Evolutionary conservation across 345 rosid species (phyloP), one percentile per base, ranked within the genome.

Genomic region (Brassica incana): DNA sequence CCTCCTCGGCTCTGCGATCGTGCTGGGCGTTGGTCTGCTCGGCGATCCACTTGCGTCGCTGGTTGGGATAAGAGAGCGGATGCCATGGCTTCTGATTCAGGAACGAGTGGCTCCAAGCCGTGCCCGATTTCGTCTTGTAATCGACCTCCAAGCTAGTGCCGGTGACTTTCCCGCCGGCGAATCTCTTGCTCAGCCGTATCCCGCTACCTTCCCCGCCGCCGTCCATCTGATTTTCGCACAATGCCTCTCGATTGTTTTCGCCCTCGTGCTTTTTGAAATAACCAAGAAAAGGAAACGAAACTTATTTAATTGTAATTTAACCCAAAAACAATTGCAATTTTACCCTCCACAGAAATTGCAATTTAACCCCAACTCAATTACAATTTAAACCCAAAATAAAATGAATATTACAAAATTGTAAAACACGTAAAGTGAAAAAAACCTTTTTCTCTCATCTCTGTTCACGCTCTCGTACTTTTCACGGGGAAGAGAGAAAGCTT

Each of bases 21-120:
- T 85, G 92, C 50, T 95, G 91, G 56, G 97, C 87, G 62, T 93
- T 85, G 68, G 94, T 80, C 87, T 95, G 98, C 79, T 93, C 99
- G 67, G 99, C 98, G 84, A 93, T 91, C 99, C 99, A 95, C 82
- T 95, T 93, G 86, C 99, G 98, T 70, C 93, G 98, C 76, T 93
- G 98, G 74, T 95, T 95, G 25, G 99, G 98, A 69, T 95, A 93
- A 52, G 99, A 95, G 77, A 95, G 97, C 7, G 99, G 99, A 85
- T 93, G 98, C 99, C 99, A 95, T 66, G 99, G 99, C 90, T 95
- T 95, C 86, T 95, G 99, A 75, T 95, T 95, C 45, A 95, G 91
- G 80, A 85, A 95, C 27, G 92, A 87, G 79, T 95, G 99, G 88
- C 99, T 95, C 98, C 99, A 95, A 2, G 98, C 98, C 18, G 99